Evolutionary conservation across 805 yeast species (phyloP).

Genomic region (Pichia membranifaciens): DNA sequence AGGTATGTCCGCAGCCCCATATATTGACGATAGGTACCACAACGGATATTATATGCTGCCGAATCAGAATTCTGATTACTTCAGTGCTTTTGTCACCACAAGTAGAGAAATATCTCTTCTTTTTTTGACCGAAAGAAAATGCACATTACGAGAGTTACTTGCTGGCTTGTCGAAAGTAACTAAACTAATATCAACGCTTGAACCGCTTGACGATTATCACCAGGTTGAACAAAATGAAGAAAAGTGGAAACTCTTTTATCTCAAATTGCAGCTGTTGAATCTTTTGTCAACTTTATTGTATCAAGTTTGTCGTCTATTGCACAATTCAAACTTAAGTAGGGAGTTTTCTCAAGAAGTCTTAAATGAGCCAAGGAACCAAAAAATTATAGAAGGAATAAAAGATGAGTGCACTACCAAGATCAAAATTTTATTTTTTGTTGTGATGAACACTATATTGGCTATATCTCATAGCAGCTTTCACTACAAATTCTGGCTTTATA

Average conservation of each 20-base stretch:
- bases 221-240: conserved; percentile 1
- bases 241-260: conserved; percentile 5
- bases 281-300: background rate
- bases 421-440: conserved; percentile 4
- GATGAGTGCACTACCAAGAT: background rate
- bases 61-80: background rate
- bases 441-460: background rate
- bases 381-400: background rate
- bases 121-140: background rate
- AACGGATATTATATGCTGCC: conserved; percentile 8
- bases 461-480: background rate
- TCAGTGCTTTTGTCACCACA: background rate
- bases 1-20: conserved; percentile 8
- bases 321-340: background rate
- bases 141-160: conserved; percentile 1
- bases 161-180: background rate
- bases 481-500: conserved; percentile 6
- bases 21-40: conserved; percentile 14
- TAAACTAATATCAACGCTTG: background rate
- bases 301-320: background rate
- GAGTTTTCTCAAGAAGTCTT: background rate
- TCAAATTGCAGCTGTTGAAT: conserved; percentile 9
- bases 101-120: conserved; percentile 1
- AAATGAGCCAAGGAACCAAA: background rate
- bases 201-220: conserved; percentile 1